These are phyloP conservation scores for Gossypium bickii DNA, from an alignment of 345 rosid genomes.

Conservation along the genomic window DNA sequence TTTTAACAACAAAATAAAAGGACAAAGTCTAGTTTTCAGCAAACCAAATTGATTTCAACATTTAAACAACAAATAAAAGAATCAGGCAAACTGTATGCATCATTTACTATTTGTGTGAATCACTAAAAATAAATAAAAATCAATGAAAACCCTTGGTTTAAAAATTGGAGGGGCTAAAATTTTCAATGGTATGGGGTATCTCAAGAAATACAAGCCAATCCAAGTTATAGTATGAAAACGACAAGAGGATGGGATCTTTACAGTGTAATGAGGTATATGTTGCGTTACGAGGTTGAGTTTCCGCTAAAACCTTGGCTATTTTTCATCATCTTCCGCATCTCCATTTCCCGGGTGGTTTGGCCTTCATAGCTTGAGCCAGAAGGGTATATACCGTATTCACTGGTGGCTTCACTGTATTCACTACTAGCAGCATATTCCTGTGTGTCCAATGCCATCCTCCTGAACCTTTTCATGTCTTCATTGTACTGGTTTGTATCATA, in stretches of 20 bases:
- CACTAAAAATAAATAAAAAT: constrained; percentile 23
- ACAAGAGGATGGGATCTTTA: constrained; percentile 5
- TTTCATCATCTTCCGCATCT: constrained; percentile 44
- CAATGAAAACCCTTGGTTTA: not conserved
- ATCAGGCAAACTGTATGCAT: constrained; percentile 23
- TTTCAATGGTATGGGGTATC: not conserved
- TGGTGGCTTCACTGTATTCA: constrained; percentile 60
- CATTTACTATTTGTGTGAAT: constrained; percentile 3
- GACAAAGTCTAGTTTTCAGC: not conserved
- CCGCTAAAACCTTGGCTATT: constrained; percentile 40
- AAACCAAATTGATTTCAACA: not conserved
- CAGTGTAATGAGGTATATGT: constrained; percentile 5
- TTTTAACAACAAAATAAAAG: not conserved
- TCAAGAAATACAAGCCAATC: not conserved
- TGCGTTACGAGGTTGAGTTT: constrained; percentile 20
- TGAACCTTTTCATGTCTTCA: constrained; percentile 68
- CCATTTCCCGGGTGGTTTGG: constrained; percentile 49
- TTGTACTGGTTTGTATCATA: constrained; percentile 68
- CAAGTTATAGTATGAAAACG: not conserved
- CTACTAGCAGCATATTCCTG: constrained; percentile 69
- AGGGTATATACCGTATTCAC: constrained; percentile 65
- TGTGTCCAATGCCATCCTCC: constrained; percentile 59
- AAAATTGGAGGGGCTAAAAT: not conserved
- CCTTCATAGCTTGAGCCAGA: constrained; percentile 79
- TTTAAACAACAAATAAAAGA: constrained; percentile 32